Evolutionary conservation across 495 filamentous ascomycete species (phyloP).

Genomic region (Pyrenula aspistea): DNA sequence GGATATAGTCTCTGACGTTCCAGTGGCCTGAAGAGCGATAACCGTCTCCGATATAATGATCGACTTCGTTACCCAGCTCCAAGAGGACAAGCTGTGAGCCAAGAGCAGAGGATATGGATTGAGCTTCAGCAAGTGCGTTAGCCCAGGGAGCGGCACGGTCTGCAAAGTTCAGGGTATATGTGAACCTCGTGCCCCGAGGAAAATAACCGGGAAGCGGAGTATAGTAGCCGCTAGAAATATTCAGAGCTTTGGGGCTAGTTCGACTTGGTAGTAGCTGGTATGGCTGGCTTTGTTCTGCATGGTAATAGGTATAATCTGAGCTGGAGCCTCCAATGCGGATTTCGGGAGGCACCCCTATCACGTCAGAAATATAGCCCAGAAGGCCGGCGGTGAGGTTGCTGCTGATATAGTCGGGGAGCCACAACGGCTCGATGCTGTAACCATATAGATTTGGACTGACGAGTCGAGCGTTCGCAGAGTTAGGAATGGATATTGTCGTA

Average conservation of each 20-base stretch:
- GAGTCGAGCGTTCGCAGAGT: neutral
- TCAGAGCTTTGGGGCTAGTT: neutral
- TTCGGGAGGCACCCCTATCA: neutral
- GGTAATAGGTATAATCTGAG: neutral
- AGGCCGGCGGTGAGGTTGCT: neutral
- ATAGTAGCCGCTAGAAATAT: neutral
- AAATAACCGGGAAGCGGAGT: constrained; percentile 8
- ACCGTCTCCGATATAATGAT: constrained; percentile 18
- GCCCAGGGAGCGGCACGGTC: constrained; percentile 13
- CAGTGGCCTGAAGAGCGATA: constrained; percentile 12
- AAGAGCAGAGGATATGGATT: constrained; percentile 11
- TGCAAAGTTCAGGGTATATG: constrained; percentile 17
- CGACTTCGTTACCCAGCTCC: constrained; percentile 21
- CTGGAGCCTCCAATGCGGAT: neutral
- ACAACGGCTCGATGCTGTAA: neutral
- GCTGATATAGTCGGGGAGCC: neutral
- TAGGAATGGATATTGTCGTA: neutral
- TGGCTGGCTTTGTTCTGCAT: neutral
- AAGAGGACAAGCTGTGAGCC: constrained; percentile 10
- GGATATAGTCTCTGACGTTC: constrained; percentile 11
- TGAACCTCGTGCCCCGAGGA: constrained; percentile 12
- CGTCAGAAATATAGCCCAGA: neutral
- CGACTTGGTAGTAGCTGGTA: neutral
- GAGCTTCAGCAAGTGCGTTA: constrained; percentile 13
- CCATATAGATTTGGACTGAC: neutral